These are phyloP conservation scores for Cercospora sp. DNA, from an alignment of 2,329 filamentous ascomycete species.

Conservation along the genomic window DNA sequence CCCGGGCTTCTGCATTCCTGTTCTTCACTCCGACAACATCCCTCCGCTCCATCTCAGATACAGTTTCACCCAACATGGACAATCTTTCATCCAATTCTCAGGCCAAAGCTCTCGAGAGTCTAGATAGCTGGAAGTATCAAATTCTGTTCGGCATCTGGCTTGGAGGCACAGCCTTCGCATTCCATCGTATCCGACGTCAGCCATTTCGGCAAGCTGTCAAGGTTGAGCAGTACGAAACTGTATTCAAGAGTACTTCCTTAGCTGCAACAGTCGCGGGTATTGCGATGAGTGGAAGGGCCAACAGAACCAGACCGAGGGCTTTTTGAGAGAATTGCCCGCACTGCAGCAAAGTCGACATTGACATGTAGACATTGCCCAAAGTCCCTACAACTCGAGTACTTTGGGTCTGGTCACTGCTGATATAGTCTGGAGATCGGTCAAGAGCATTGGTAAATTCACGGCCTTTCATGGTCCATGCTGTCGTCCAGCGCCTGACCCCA, in stretches of 20 bases:
- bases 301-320: slow-evolving; percentile 6
- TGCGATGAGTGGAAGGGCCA: slow-evolving; percentile 19
- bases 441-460: neutral
- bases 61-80: neutral
- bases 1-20: neutral
- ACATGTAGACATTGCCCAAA: neutral
- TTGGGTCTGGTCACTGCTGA: neutral
- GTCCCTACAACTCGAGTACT: neutral
- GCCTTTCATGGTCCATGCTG: neutral
- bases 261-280: slow-evolving; percentile 24
- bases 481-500: neutral
- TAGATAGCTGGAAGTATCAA: slow-evolving; percentile 35
- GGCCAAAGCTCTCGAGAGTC: neutral
- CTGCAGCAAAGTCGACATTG: neutral
- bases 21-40: neutral
- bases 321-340: neutral
- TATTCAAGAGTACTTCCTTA: slow-evolving; percentile 41
- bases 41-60: neutral
- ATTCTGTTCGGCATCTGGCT: slow-evolving; percentile 34
- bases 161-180: slow-evolving; percentile 38
- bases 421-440: neutral
- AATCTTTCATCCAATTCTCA: neutral
- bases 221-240: slow-evolving; percentile 42
- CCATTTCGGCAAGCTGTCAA: slow-evolving; percentile 40
- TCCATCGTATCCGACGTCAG: slow-evolving; percentile 40